Base-by-base conservation (phyloP, 805 yeast genomes). In the Maudiozyma saulgeensis region DNA sequence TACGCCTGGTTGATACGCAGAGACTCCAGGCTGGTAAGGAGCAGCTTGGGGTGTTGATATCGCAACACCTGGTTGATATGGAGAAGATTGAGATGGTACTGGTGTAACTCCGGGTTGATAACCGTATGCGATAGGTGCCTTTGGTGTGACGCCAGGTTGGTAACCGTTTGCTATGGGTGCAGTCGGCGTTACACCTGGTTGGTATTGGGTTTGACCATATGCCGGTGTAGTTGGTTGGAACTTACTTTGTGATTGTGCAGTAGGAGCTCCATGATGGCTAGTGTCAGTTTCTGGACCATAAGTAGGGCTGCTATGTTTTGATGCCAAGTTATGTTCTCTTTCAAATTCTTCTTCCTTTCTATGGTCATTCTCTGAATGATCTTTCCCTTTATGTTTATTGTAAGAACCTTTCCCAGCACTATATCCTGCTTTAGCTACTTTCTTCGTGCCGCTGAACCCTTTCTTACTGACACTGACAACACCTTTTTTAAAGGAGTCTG, bases 401-500 rank as follows among this genome's bases (percentile, higher is more conserved):
- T 55, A 53, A 19, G 57, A 64, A 46, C 63, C 63, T 53, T 68
- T 67, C 2, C 67, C 67, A 1, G 71, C 68, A 25, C 62, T 54
- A 45, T 68, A 68, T 11, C 73, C 72, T 1, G 69, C 63, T 49
- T 69, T 69, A 23, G 70, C 66, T 1, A 66, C 71, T 16, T 51
- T 59, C 49, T 69, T 70, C 2, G 74, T 64, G 6, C 73, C 73
- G 39, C 60, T 59, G 51, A 56, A 66, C 8, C 70, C 60, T 34
- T 32, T 38, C 34, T 50, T 50, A 18, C 52, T 48, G 9, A 44
- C 52, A n/a, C 41, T 40, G 26, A 42, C 38, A 7, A 50, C 39
- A n/a, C 52, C 49, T 23, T 43, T 44, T 18, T 43, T 50, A 11
- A 50, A 35, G 15, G 52, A 50, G 8, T 21, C 32, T n/a, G 44